Evolutionary conservation across 164 flowering plant genomes (phyloP).

Genomic region (Paratinospora sagittata): DNA sequence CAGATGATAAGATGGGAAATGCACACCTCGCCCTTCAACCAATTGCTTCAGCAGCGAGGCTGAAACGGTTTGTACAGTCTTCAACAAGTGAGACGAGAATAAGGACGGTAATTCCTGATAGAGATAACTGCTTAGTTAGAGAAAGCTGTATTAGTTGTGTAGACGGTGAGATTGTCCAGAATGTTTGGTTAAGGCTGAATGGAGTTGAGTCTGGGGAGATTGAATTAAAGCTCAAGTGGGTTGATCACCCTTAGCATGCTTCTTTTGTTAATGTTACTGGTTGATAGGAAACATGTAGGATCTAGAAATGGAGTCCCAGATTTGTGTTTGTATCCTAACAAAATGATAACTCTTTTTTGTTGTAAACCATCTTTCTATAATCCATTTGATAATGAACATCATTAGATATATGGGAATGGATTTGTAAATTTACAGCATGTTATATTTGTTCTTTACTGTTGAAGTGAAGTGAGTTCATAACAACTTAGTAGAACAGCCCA

Average conservation of each 20-base stretch:
- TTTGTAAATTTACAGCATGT: no score
- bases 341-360: neutral
- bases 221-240: slow-evolving; percentile 60
- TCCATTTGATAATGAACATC: neutral
- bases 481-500: no score
- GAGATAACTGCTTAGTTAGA: slow-evolving; percentile 56
- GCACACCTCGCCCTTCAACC: slow-evolving; percentile 66
- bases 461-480: no score
- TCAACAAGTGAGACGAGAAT: slow-evolving; percentile 49
- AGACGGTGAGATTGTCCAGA: slow-evolving; percentile 63
- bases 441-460: no score
- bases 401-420: neutral
- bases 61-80: slow-evolving; percentile 44
- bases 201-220: slow-evolving; percentile 78
- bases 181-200: slow-evolving; percentile 64
- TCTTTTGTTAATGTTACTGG: neutral
- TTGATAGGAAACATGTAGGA: neutral
- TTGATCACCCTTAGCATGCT: slow-evolving; percentile 26
- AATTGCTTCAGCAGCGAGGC: slow-evolving; percentile 49
- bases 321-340: neutral
- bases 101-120: slow-evolving; percentile 57
- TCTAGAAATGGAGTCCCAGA: neutral
- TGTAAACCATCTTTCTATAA: no score
- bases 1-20: slow-evolving; percentile 89
- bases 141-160: slow-evolving; percentile 59